A percentile compares a stretch with the other conserved stretches of the same genome.
phyloP scores from a whole-genome alignment of 768 basidiomycete species.

The Russula dissimulans region DNA sequence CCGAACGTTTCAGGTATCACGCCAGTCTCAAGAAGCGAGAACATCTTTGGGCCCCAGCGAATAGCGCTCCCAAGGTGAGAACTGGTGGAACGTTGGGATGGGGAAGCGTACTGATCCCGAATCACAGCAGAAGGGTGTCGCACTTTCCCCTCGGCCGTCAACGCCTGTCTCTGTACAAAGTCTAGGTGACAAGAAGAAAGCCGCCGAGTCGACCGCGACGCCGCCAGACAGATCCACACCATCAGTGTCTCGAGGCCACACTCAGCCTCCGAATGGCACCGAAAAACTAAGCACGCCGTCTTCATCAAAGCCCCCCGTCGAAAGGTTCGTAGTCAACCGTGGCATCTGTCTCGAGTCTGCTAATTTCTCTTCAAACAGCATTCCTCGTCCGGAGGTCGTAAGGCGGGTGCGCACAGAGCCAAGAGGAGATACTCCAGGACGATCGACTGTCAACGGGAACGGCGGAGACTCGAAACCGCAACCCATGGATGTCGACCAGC shows the following conservation, averaged over 20 bases:
- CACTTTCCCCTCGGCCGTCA: constrained; percentile 9
- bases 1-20: constrained; percentile 42
- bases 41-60: constrained; percentile 38
- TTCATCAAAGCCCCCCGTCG: constrained; percentile 50
- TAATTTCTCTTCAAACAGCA: constrained; percentile 31
- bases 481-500: constrained; percentile 14
- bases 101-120: not conserved
- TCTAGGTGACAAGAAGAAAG: constrained; percentile 15
- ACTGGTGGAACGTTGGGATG: not conserved
- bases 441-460: constrained; percentile 24
- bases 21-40: constrained; percentile 71
- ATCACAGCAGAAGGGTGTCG: constrained; percentile 6
- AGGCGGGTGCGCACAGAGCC: constrained; percentile 42
- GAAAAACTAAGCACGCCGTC: constrained; percentile 27
- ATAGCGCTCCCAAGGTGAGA: constrained; percentile 28
- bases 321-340: constrained; percentile 39
- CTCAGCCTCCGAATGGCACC: constrained; percentile 24
- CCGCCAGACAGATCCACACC: constrained; percentile 28
- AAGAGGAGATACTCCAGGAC: constrained; percentile 30
- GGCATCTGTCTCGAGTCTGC: constrained; percentile 3
- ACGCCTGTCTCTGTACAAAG: constrained; percentile 13
- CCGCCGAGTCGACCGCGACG: constrained; percentile 24
- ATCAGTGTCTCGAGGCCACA: constrained; percentile 51
- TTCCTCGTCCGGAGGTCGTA: constrained; percentile 74
- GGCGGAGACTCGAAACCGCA: constrained; percentile 12